Percentiles rank a stretch among this genome's conserved stretches.
Conservation (phyloP, 148 eudicot species). For the Oxyria digyna region DNA sequence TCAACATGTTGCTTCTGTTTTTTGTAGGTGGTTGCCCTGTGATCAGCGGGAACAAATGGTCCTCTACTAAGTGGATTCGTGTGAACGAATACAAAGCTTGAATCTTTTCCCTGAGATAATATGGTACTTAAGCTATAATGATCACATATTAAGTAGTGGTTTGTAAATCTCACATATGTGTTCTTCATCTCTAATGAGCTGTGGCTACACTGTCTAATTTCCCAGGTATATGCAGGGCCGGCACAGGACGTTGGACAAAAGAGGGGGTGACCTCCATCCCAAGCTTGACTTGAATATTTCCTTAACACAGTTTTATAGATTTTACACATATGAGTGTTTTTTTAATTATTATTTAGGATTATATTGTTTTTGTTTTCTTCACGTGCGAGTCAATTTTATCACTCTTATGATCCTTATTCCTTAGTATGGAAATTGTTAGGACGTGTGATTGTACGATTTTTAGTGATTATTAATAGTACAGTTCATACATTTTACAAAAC, state of each 20-base stretch:
- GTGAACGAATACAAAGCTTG: slow-evolving; percentile 14
- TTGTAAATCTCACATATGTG: not conserved
- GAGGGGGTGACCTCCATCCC: not conserved
- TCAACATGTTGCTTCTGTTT: not conserved
- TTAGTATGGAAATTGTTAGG: not conserved
- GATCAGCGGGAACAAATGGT: slow-evolving; percentile 22
- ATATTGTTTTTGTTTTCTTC: not conserved
- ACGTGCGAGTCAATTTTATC: not conserved
- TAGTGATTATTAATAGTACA: not conserved
- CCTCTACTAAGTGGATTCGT: slow-evolving; percentile 21
- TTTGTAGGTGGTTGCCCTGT: slow-evolving; percentile 21
- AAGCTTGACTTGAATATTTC: not conserved
- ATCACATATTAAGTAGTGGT: not conserved
- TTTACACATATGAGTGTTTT: not conserved
- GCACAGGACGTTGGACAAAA: not conserved
- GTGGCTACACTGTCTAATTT: not conserved
- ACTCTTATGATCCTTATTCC: too few relatives aligned
- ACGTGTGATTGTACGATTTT: not conserved
- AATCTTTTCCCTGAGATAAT: slow-evolving; percentile 1
- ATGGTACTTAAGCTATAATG: not conserved
- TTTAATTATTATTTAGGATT: too few relatives aligned
- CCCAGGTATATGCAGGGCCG: not conserved
- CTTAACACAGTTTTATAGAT: not conserved
- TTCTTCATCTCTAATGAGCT: not conserved
- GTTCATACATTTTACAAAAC: not conserved